These are phyloP conservation scores for Podospora pseudoanserina DNA, from an alignment of 495 filamentous ascomycete species.

Conservation along the genomic window DNA sequence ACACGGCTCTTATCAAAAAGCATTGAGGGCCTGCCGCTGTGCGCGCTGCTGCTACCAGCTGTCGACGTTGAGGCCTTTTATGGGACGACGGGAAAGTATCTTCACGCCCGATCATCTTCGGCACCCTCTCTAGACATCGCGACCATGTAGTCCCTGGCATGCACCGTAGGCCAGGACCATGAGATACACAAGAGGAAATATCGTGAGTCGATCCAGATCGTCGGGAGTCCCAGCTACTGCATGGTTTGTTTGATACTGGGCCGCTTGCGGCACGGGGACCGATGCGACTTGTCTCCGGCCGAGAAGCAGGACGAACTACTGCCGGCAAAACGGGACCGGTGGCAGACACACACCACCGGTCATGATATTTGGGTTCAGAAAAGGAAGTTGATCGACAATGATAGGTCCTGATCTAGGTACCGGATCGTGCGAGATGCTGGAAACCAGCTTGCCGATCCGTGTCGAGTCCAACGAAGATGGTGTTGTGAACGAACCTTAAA, in stretches of 20 bases:
- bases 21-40: neutral
- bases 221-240: neutral
- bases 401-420: neutral
- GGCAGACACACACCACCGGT: neutral
- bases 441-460: neutral
- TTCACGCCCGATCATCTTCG: neutral
- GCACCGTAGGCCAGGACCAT: neutral
- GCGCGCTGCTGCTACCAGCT: neutral
- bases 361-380: neutral
- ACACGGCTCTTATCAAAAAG: neutral
- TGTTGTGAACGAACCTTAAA: neutral
- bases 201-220: neutral
- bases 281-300: conserved; percentile 2
- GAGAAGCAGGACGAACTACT: neutral
- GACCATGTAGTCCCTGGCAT: neutral
- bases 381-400: neutral
- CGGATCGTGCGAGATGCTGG: neutral
- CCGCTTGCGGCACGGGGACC: neutral
- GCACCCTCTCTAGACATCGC: neutral
- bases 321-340: neutral
- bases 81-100: neutral
- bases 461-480: neutral
- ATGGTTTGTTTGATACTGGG: neutral
- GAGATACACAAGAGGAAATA: neutral
- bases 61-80: neutral